These are phyloP conservation scores for Beauveria sp. DNA, from an alignment of 2,329 filamentous ascomycete species.

Conservation along the genomic window DNA sequence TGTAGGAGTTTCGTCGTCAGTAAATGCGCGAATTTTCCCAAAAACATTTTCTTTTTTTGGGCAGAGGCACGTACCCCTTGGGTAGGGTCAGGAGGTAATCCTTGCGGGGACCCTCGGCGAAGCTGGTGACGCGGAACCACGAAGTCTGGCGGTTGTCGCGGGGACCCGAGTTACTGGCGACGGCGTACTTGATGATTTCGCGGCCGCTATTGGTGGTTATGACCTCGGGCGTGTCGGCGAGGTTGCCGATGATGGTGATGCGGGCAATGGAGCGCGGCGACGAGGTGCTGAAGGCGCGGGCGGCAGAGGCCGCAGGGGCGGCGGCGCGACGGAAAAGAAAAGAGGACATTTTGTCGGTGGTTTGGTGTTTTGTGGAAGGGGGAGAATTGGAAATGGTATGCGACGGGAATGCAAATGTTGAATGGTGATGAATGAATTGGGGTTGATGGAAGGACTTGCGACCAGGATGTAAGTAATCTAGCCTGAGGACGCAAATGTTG, in stretches of 20 bases:
- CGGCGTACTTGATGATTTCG: constrained; percentile 68
- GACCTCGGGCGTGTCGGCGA: constrained; percentile 73
- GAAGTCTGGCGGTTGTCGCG: constrained; percentile 67
- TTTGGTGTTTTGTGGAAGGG: constrained; percentile 2
- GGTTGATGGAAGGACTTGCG: neutral
- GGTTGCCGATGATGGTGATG: constrained; percentile 80
- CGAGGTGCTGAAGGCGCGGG: constrained; percentile 72
- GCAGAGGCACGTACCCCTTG: constrained; percentile 65
- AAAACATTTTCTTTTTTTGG: neutral
- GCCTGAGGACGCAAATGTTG: neutral
- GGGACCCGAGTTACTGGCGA: constrained; percentile 62
- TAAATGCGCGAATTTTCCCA: neutral
- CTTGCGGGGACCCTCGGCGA: constrained; percentile 60
- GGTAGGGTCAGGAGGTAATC: constrained; percentile 66
- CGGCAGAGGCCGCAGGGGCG: constrained; percentile 36
- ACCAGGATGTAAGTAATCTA: neutral
- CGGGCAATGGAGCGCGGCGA: constrained; percentile 60
- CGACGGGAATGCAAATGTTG: constrained; percentile 6
- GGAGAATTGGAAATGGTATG: neutral
- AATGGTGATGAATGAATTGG: neutral
- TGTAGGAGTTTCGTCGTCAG: constrained; percentile 28
- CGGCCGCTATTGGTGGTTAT: constrained; percentile 60
- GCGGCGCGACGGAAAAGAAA: constrained; percentile 47
- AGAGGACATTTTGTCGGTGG: constrained; percentile 31
- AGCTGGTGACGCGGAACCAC: constrained; percentile 78